A percentile compares a stretch with the other conserved stretches of the same genome.
Evolutionary conservation across 2,329 filamentous ascomycete species (phyloP).

Genomic region (Fusarium nygamai): DNA sequence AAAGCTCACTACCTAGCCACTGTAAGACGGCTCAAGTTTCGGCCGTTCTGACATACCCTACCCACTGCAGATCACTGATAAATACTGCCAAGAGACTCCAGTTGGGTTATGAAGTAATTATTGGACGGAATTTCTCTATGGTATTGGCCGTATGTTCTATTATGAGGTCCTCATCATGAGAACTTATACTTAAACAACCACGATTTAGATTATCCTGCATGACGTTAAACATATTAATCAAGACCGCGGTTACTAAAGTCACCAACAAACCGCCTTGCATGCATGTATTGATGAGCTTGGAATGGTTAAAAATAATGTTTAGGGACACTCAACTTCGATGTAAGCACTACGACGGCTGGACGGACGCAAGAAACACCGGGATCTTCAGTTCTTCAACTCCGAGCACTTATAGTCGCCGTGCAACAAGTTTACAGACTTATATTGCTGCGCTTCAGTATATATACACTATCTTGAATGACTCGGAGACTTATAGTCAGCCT

Average conservation of each 20-base stretch:
- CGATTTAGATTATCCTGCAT: background rate
- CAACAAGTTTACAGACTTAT: no score
- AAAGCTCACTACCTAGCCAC: background rate
- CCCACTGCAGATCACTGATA: background rate
- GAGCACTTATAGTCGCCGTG: background rate
- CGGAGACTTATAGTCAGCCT: rapidly evolving
- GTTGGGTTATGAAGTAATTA: rapidly evolving
- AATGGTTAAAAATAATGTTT: no score
- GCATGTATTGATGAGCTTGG: background rate
- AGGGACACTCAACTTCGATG: background rate
- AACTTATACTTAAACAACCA: background rate
- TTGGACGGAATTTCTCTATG: no score
- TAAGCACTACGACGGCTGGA: background rate
- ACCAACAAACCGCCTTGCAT: rapidly evolving
- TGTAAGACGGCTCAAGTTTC: constrained; percentile 1
- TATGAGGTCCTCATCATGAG: no score
- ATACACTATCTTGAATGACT: rapidly evolving
- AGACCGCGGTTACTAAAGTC: no score
- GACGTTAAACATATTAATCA: background rate
- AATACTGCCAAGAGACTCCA: background rate
- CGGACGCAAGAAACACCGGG: no score
- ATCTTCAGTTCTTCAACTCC: background rate
- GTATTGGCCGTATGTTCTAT: background rate
- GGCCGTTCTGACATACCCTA: background rate
- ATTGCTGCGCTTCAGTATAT: background rate